phyloP scores from a whole-genome alignment of 768 basidiomycete genomes.

The Leccinum variicolor region DNA sequence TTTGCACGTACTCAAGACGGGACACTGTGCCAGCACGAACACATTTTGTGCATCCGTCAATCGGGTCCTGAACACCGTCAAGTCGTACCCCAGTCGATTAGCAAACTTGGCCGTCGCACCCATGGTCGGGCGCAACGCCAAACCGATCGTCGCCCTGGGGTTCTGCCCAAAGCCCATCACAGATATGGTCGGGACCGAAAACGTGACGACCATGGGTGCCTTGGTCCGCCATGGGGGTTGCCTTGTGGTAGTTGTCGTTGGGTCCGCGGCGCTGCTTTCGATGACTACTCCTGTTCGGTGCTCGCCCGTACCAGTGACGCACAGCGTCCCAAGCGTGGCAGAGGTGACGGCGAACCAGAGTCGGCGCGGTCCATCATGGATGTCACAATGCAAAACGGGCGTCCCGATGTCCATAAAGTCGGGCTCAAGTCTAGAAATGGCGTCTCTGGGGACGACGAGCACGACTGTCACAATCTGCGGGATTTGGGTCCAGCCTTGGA shows the following conservation, averaged over 20 bases:
- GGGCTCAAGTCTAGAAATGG: slow-evolving; percentile 12
- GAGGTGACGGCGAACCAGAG: slow-evolving; percentile 19
- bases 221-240: slow-evolving; percentile 12
- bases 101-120: slow-evolving; percentile 6
- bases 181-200: slow-evolving; percentile 7
- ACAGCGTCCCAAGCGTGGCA: slow-evolving; percentile 20
- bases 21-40: slow-evolving; percentile 18
- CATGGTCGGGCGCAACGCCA: slow-evolving; percentile 14
- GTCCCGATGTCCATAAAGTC: slow-evolving; percentile 4
- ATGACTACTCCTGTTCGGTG: slow-evolving; percentile 9
- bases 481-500: slow-evolving; percentile 29
- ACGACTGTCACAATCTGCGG: slow-evolving; percentile 31
- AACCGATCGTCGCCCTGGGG: slow-evolving; percentile 9
- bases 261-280: neutral
- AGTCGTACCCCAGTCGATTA: slow-evolving; percentile 5
- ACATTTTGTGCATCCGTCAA: slow-evolving; percentile 11
- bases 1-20: slow-evolving; percentile 3
- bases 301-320: slow-evolving; percentile 17
- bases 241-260: neutral
- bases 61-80: slow-evolving; percentile 18
- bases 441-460: slow-evolving; percentile 31
- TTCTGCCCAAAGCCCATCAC: slow-evolving; percentile 13
- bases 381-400: slow-evolving; percentile 20
- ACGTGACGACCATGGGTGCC: slow-evolving; percentile 22
- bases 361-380: slow-evolving; percentile 4